These are phyloP conservation scores for Colletotrichum karsti DNA, from an alignment of 2,329 filamentous ascomycete species.

Conservation along the genomic window DNA sequence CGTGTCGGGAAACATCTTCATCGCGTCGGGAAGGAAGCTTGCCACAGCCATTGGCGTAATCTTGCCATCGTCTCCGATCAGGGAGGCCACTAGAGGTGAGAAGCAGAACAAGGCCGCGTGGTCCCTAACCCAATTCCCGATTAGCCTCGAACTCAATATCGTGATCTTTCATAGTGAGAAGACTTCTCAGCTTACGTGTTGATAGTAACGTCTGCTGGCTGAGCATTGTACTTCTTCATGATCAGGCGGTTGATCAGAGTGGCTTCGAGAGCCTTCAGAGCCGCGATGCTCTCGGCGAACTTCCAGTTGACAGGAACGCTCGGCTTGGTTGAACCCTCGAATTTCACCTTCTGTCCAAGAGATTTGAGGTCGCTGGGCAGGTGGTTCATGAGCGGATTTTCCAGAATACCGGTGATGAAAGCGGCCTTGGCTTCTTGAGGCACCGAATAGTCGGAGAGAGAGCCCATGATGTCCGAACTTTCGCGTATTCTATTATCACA, in stretches of 20 bases:
- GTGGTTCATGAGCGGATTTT: slow-evolving; percentile 19
- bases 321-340: slow-evolving; percentile 51
- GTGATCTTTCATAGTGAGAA: not conserved
- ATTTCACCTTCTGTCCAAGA: slow-evolving; percentile 39
- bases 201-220: slow-evolving; percentile 50
- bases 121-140: not conserved
- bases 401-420: slow-evolving; percentile 7
- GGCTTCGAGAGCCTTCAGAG: slow-evolving; percentile 58
- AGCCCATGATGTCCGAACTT: slow-evolving; percentile 9
- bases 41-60: slow-evolving; percentile 19
- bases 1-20: slow-evolving; percentile 21
- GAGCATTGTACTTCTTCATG: slow-evolving; percentile 51
- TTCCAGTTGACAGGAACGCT: slow-evolving; percentile 64
- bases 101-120: slow-evolving; percentile 26
- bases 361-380: slow-evolving; percentile 7
- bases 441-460: slow-evolving; percentile 15
- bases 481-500: not conserved
- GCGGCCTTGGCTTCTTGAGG: slow-evolving; percentile 21
- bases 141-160: not conserved
- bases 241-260: slow-evolving; percentile 53
- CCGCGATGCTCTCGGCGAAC: slow-evolving; percentile 61
- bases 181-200: slow-evolving; percentile 45
- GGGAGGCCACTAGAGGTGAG: slow-evolving; percentile 12
- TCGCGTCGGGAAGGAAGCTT: slow-evolving; percentile 10
- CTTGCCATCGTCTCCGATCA: slow-evolving; percentile 16